A percentile compares a stretch with the other conserved stretches of the same genome.
phyloP scores from a whole-genome alignment of 176 grass and related monocot genomes.

The Paspalum notatum region DNA sequence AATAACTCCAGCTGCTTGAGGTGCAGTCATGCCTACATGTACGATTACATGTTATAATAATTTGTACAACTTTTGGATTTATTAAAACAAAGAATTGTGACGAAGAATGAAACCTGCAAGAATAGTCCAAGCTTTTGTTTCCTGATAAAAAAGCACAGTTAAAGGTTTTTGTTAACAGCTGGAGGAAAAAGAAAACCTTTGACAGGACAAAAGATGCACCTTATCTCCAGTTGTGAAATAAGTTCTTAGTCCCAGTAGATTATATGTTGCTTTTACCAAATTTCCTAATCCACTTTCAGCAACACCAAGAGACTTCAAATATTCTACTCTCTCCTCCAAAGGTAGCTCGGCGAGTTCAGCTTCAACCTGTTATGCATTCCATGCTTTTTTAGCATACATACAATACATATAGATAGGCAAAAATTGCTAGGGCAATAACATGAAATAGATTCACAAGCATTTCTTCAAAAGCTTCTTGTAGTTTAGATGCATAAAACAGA shows the following conservation, averaged over 20 bases:
- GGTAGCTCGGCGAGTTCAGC: slow-evolving; percentile 90
- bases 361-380: slow-evolving; percentile 66
- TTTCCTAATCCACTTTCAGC: slow-evolving; percentile 90
- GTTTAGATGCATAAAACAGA: slow-evolving; percentile 43
- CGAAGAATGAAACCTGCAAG: slow-evolving; percentile 66
- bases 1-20: slow-evolving; percentile 98
- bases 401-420: neutral
- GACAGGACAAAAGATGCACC: slow-evolving; percentile 53
- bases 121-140: slow-evolving; percentile 99
- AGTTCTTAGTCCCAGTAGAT: slow-evolving; percentile 88
- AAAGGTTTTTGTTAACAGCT: slow-evolving; percentile 29
- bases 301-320: slow-evolving; percentile 87
- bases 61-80: neutral
- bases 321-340: slow-evolving; percentile 91
- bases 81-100: neutral
- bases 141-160: slow-evolving; percentile 50
- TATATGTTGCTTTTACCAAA: slow-evolving; percentile 95
- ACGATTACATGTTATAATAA: neutral
- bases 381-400: slow-evolving; percentile 30
- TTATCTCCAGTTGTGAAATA: slow-evolving; percentile 98
- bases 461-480: neutral
- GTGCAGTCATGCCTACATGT: slow-evolving; percentile 89
- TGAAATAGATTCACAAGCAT: neutral
- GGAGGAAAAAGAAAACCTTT: neutral
- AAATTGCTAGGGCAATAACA: neutral